Evolutionary conservation across 371 early-diverging fungal genomes (phyloP), one percentile per base, ranked within the genome.

Genomic region (Rhizopus stolonifer): DNA sequence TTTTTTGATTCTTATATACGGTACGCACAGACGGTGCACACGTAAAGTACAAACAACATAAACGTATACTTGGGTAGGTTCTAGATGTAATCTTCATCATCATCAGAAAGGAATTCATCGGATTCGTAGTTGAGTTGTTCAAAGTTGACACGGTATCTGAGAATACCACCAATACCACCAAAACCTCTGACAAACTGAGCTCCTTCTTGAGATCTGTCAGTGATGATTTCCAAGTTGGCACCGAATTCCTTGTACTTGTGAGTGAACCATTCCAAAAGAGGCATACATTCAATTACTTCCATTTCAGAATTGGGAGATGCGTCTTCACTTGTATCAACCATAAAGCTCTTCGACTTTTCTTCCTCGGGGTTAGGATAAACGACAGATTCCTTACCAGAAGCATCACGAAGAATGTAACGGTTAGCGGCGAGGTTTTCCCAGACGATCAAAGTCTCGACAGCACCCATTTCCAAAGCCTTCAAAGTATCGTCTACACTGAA

Each of bases 121-220:
- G 69, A 67, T n/a, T 78, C 79, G 48, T 74, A 77, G 42, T 59
- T 61, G 32, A 77, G 67, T 50, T 77, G 70, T 52, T 81, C 85
- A 72, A 90, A 86, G 64, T 92, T 87, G 57, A 97, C 89, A 85
- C 96, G 96, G 86, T 99, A 99, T 69, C 75, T 66, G 46, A 99
- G 84, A 24, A 99, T 72, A 25, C 98, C 99, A 43, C 99, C 99
- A 60, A 99, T 94, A 46, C 99, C 99, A 77, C 99, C 99, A 81
- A 99, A 99, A 22, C 99, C 99, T 70, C 92, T 92, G 49, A 97
- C 95, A 82, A 99, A 99, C 74, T 99, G 99, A 31, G 96, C 86
- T 42, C 99, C 99, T 79, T 99, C 99, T 59, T 93, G 91, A 38
- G 96, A 96, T 54, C 91, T 83, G 84, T 99, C 95, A 46, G 99